Evolutionary conservation across 495 filamentous ascomycete species (phyloP).

Genomic region (Penicillium goetzii): DNA sequence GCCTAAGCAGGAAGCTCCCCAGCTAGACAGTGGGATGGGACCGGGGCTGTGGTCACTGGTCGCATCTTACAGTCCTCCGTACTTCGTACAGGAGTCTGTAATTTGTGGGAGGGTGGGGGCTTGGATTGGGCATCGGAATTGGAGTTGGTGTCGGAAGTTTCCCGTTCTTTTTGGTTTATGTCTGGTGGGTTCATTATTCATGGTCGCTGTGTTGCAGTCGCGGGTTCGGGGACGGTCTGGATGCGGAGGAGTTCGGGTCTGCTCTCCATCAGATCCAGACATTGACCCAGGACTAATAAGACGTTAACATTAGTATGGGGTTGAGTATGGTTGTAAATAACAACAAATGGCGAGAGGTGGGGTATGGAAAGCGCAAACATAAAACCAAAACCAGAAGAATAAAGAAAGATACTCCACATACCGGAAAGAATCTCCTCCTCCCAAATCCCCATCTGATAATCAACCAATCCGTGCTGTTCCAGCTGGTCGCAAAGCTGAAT

Average conservation of each 20-base stretch:
- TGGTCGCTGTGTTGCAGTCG: conserved; percentile 30
- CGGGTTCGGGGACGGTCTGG: conserved; percentile 26
- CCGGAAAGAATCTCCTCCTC: conserved; percentile 88
- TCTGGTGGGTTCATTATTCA: conserved; percentile 18
- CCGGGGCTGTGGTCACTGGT: not conserved
- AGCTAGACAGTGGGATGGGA: too few species aligned
- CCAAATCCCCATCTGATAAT: conserved; percentile 96
- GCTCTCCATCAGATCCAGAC: conserved; percentile 59
- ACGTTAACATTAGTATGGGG: not conserved
- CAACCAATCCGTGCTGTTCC: conserved; percentile 87
- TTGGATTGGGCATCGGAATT: not conserved
- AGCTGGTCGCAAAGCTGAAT: conserved; percentile 82
- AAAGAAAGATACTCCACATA: conserved; percentile 47
- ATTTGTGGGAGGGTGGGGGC: conserved; percentile 4
- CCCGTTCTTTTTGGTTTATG: not conserved
- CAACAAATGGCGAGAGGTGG: not conserved
- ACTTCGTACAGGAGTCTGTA: not conserved
- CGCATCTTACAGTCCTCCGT: too few species aligned
- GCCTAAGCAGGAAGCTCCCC: not conserved
- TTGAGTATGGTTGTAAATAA: not conserved
- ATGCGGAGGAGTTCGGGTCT: conserved; percentile 39
- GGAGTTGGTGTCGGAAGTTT: not conserved
- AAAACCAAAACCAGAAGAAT: not conserved
- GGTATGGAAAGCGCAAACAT: not conserved
- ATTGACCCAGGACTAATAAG: conserved; percentile 63